Evolutionary conservation across 2,329 filamentous ascomycete species (phyloP), one percentile per base, ranked within the genome.

Genomic region (Cladosporium sp.): DNA sequence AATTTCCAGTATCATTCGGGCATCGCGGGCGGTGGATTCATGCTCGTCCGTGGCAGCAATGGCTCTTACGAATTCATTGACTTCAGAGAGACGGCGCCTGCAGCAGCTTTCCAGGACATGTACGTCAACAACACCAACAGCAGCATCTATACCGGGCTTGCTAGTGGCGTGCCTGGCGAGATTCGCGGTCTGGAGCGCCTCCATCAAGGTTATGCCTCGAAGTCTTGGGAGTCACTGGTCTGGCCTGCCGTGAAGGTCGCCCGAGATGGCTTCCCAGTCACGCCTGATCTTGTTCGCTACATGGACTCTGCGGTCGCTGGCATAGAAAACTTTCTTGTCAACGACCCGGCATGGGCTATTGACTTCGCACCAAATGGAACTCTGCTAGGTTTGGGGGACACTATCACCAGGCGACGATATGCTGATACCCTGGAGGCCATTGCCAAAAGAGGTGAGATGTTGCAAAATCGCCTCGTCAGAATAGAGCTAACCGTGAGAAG

Each of bases 1-100:
- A n/a, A n/a, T n/a, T n/a, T n/a, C n/a, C 9, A 48, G 45, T 22
- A 71, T 50, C 67, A 65, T 43, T 67, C 71, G 36, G 91, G 92
- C 13, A 86, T 96, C 53, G 91, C 88, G 17, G 92, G 92, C 5
- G 92, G 92, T 36, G 92, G 92, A 2, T 97, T 97, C 70, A 87
- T 90, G 78, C 76, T 96, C 4, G 80, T 96, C 4, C 83, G 88
- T 42, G 77, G 82, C 29, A 72, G 80, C 13, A 75, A 88, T 52
- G 89, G 89, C n/a, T 74, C 75, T 15, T 95, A 91, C 64, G 89
- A 95, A 64, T 84, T 85, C 52, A 83, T 97, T 58, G 92, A 97
- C 69, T 97, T 95, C 64, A 79, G 92, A 42, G 92, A 97, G 68
- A 83, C 86, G 0, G 92, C 92, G 0, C 92, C 92, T 1, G 86